Conservation (phyloP, 805 yeast species). For the Metschnikowia cubensis region DNA sequence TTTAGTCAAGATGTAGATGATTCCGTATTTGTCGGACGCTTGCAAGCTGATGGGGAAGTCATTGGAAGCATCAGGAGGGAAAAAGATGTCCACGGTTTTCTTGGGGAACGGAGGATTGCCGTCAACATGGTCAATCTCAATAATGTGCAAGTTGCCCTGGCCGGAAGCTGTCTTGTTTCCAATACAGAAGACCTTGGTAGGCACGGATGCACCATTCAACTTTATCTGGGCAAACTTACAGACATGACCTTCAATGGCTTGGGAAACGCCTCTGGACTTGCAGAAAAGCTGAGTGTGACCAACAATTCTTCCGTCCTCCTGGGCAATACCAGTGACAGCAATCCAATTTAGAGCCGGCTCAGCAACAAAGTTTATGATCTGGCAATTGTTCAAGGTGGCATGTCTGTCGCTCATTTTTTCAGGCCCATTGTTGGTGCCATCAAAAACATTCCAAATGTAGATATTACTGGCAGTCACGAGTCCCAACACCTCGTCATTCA, state of each 20-base stretch:
- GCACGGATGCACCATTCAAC: constrained; percentile 65
- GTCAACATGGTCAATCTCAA: constrained; percentile 93
- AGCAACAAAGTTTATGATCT: constrained; percentile 85
- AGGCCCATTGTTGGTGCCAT: constrained; percentile 78
- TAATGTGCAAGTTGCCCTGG: constrained; percentile 74
- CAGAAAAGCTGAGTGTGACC: constrained; percentile 95
- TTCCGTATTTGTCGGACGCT: constrained; percentile 80
- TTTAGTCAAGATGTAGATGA: constrained; percentile 86
- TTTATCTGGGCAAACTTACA: constrained; percentile 78
- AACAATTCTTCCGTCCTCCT: constrained; percentile 88
- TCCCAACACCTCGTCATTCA: constrained; percentile 68
- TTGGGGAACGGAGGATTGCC: constrained; percentile 81
- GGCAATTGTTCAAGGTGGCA: constrained; percentile 69
- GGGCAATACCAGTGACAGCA: constrained; percentile 92
- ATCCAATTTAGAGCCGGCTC: constrained; percentile 85
- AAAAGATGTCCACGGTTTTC: constrained; percentile 87
- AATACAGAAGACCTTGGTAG: constrained; percentile 86
- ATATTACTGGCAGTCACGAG: constrained; percentile 75
- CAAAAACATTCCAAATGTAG: constrained; percentile 80
- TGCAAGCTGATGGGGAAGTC: constrained; percentile 96
- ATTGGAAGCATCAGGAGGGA: constrained; percentile 93
- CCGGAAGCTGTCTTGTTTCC: constrained; percentile 81
- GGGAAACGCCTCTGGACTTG: constrained; percentile 85
- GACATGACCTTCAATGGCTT: constrained; percentile 97
- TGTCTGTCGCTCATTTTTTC: constrained; percentile 78